Conservation (phyloP, 2,329 filamentous ascomycete species). For the Xylaria sp. region DNA sequence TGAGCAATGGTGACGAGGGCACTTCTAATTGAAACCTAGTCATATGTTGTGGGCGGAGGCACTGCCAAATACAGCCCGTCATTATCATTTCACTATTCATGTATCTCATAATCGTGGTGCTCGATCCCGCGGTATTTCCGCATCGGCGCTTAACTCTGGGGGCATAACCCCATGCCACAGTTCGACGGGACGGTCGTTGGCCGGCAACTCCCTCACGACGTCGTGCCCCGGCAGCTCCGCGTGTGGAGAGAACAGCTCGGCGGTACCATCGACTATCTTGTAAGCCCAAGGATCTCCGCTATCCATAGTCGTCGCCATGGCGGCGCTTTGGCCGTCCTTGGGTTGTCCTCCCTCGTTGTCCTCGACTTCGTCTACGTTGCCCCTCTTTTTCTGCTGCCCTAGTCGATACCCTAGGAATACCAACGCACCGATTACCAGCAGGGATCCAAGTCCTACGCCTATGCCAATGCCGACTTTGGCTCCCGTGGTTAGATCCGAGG, state of each 20-base stretch:
- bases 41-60: neutral
- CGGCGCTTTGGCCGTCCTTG: neutral
- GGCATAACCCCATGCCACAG: slow-evolving; percentile 21
- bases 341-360: neutral
- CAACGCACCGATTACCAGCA: slow-evolving; percentile 28
- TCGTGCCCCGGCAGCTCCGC: neutral
- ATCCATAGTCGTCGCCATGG: neutral
- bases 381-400: slow-evolving; percentile 5
- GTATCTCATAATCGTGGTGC: neutral
- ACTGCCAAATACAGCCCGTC: neutral
- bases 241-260: slow-evolving; percentile 8
- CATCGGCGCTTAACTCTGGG: slow-evolving; percentile 16
- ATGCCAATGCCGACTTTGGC: slow-evolving; percentile 42
- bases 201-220: slow-evolving; percentile 7
- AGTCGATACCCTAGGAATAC: slow-evolving; percentile 20
- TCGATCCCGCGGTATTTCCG: slow-evolving; percentile 6
- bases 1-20: too few relatives aligned
- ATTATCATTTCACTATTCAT: slow-evolving; percentile 1
- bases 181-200: slow-evolving; percentile 3
- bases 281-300: slow-evolving; percentile 3
- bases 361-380: neutral
- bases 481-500: slow-evolving; percentile 16
- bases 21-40: too few relatives aligned
- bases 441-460: slow-evolving; percentile 41
- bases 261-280: neutral